Base-by-base conservation (phyloP, 208 protist genomes). In the Spongospora subterranea region DNA sequence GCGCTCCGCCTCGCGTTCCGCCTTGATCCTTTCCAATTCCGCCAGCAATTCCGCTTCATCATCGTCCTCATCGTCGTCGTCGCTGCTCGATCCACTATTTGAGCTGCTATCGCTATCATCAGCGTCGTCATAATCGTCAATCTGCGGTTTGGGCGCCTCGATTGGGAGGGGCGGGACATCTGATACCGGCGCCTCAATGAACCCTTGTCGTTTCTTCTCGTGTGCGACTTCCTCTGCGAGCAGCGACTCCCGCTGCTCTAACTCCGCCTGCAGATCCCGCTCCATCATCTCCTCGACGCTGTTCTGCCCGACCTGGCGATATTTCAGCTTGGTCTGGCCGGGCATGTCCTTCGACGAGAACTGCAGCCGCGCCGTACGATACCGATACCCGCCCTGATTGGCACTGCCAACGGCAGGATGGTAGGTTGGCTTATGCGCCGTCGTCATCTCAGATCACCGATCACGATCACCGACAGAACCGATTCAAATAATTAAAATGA, bases 1-100 rank as follows among this genome's bases (percentile, higher is more conserved):
- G 40, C 76, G 43, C 64, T 94, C 92, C 54, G 94, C 93, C 39
- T 91, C 95, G 46, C 94, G 92, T 77, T 96, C 95, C 90, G 64
- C 89, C 91, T 96, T 96, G 77, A 96, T 95, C 46, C 92, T 93
- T 66, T 95, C 95, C 29, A 96, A 53, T 77, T 96, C 95, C 54
- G 90, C 46, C 90, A 96, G 89, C 1, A 96, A 88, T 46, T 94
- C 94, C 71, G 93, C 95, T 64, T 92, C 92, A 29, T 96, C 94
- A 45, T 96, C 94, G 38, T 94, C 92, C n/a, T 93, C 91, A 91
- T 95, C 95, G 11, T 88, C 54, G 77, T 11, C 38, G 11, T 64
- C 71, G 24, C 50, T 60, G 17, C 17, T 40, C 17, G 29, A 0
- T 64, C 64, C 45, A 93, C 93, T 38, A 94, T 91, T 60, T 92